Base-by-base conservation (phyloP, 192 early-diverging fungal genomes). In the Entomortierella parvispora region DNA sequence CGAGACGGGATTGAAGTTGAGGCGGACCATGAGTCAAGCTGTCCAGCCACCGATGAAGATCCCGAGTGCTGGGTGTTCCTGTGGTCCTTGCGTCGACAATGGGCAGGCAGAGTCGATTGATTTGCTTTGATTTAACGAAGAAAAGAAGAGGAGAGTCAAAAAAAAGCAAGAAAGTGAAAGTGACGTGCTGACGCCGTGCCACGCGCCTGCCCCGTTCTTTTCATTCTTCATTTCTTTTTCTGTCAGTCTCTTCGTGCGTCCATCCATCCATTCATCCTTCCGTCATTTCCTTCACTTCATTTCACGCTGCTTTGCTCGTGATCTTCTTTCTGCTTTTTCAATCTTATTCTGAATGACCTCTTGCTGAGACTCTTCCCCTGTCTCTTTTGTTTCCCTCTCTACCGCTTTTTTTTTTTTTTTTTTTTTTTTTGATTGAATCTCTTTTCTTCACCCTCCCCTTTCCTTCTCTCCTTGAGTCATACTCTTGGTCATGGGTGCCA, bases 341-440 rank as follows among this genome's bases (percentile, higher is more conserved):
- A 11, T 15, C 44, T 29, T 70, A 62, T 70, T 70, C 68, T 62
- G 60, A 57, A 62, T 62, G 58, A 71, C 69, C 69, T 18, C 42
- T 44, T 12, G 46, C 45, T 47, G 2, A 6, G 15, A 25, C 29
- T 54, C 18, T 54, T 20, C 29, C 4, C 10, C 28, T 37, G 14
- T 48, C 47, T 48, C 43, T 50, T 29, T 28, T 12, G n/a, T n/a
- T n/a, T 56, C 43, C 9, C 51, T 56, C 17, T 31, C 28, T 18
- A 59, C 40, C 20, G 42, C 10, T 26, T 32, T 31, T 5, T 20
- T 23, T 58, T 37, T 26, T 67, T 58, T 23, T 54, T n/a, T 65
- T 34, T 46, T 37, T 8, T 15, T 49, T 25, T 33, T 62, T 70
- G 23, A 55, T 44, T 2, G 8, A 32, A 1, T 22, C 11, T 45